These are phyloP conservation scores for Xylariaceae sp. DNA, from an alignment of 2,329 filamentous ascomycete species.

Conservation along the genomic window DNA sequence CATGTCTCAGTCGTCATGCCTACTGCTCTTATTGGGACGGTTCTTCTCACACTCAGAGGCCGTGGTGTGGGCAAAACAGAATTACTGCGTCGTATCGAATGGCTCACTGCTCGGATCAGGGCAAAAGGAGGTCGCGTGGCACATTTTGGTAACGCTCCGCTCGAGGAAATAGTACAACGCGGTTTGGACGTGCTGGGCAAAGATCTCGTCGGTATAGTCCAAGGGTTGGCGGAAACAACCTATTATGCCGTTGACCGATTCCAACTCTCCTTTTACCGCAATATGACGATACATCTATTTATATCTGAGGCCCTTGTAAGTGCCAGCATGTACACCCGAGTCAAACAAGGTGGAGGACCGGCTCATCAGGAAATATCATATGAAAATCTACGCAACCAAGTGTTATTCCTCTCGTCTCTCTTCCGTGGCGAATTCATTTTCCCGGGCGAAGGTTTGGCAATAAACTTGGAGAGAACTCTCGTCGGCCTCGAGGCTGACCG, in stretches of 20 bases:
- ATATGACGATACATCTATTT: constrained; percentile 99
- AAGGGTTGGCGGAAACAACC: constrained; percentile 81
- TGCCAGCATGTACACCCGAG: constrained; percentile 81
- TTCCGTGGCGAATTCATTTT: constrained; percentile 98
- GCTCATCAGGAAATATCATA: constrained; percentile 76
- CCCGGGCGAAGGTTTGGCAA: constrained; percentile 74
- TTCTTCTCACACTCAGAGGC: constrained; percentile 84
- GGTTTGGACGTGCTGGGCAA: constrained; percentile 89
- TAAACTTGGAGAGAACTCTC: constrained; percentile 79
- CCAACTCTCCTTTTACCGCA: constrained; percentile 95
- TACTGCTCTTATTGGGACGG: constrained; percentile 90
- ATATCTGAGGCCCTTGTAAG: constrained; percentile 90
- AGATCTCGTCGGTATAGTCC: constrained; percentile 76
- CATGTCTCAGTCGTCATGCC: constrained; percentile 97
- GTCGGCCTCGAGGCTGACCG: constrained; percentile 71
- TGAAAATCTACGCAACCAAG: constrained; percentile 68
- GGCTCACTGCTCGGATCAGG: constrained; percentile 77
- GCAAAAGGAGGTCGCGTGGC: constrained; percentile 89
- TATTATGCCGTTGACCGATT: constrained; percentile 95
- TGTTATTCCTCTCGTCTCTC: constrained; percentile 84
- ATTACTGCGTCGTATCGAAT: constrained; percentile 80
- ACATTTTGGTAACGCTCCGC: constrained; percentile 79
- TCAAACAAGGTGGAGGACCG: constrained; percentile 87
- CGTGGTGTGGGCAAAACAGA: constrained; percentile 87
- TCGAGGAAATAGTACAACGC: constrained; percentile 79